Conservation (phyloP, 2,329 filamentous ascomycete species). For the Eutypella sp. region DNA sequence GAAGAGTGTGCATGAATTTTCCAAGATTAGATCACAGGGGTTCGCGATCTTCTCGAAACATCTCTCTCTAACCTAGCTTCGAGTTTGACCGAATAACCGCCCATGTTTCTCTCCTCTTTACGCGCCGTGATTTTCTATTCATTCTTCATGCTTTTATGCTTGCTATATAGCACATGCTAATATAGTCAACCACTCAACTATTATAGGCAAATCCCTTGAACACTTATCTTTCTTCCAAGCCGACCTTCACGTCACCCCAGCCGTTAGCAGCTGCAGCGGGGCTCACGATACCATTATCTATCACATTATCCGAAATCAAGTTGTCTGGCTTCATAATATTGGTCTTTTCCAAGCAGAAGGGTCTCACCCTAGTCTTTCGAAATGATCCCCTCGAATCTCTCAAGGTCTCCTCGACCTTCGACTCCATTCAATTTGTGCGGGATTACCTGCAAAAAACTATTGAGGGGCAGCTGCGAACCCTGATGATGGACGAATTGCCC, state of each 20-base stretch:
- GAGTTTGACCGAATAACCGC: no score
- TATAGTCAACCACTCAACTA: no score
- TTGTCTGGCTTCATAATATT: constrained; percentile 95
- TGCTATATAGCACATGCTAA: constrained; percentile 41
- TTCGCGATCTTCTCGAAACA: constrained; percentile 22
- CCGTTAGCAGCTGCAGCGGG: constrained; percentile 87
- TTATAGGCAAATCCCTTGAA: constrained; percentile 88
- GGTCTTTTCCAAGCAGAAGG: constrained; percentile 96
- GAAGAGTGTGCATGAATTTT: constrained; percentile 30
- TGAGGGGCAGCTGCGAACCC: constrained; percentile 81
- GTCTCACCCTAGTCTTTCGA: constrained; percentile 90
- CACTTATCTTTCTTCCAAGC: constrained; percentile 88
- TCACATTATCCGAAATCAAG: constrained; percentile 92
- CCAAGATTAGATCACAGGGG: constrained; percentile 26
- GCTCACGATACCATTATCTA: constrained; percentile 94
- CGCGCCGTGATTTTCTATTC: no score
- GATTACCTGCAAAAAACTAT: constrained; percentile 97
- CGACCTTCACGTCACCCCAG: constrained; percentile 85
- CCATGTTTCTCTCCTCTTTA: no score
- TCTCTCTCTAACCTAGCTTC: constrained; percentile 16
- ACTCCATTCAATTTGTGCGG: constrained; percentile 96
- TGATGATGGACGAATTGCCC: constrained; percentile 97
- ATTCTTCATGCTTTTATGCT: no score
- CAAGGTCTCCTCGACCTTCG: constrained; percentile 97
- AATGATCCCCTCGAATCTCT: constrained; percentile 97